These are phyloP conservation scores for Schwanniomyces polymorphus DNA, from an alignment of 805 yeast genomes.

Conservation along the genomic window DNA sequence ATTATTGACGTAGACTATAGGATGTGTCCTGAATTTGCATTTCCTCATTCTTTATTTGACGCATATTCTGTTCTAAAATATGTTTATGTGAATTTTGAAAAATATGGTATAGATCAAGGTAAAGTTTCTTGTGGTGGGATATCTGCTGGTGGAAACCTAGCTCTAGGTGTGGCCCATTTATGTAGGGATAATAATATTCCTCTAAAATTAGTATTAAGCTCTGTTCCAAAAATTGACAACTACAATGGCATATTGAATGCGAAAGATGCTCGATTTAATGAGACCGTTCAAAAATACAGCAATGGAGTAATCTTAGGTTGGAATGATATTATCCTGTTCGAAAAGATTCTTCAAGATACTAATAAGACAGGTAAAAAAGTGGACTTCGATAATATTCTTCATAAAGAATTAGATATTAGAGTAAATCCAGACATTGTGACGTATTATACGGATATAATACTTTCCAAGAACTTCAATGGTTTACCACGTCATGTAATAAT, in stretches of 20 bases:
- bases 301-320: too few species aligned
- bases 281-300: too few species aligned
- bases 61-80: constrained; percentile 25
- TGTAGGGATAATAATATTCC: constrained; percentile 21
- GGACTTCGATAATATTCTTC: not conserved
- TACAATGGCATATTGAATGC: too few species aligned
- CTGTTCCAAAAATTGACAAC: too few species aligned
- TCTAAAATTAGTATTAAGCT: constrained; percentile 2
- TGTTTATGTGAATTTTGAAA: constrained; percentile 17
- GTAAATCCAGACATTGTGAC: not conserved
- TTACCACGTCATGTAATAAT: constrained; percentile 25
- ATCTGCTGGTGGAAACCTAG: constrained; percentile 24
- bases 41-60: constrained; percentile 25
- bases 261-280: too few species aligned
- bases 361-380: not conserved
- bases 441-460: not conserved
- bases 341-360: not conserved
- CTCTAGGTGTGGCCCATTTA: constrained; percentile 24
- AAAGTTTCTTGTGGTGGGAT: constrained; percentile 24
- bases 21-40: constrained; percentile 25
- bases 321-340: too few species aligned
- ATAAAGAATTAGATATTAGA: not conserved
- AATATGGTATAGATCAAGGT: constrained; percentile 13
- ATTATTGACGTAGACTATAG: constrained; percentile 31
- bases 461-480: not conserved